Evolutionary conservation across 140 eudicot species (phyloP).

Genomic region (Stevia rebaudiana): DNA sequence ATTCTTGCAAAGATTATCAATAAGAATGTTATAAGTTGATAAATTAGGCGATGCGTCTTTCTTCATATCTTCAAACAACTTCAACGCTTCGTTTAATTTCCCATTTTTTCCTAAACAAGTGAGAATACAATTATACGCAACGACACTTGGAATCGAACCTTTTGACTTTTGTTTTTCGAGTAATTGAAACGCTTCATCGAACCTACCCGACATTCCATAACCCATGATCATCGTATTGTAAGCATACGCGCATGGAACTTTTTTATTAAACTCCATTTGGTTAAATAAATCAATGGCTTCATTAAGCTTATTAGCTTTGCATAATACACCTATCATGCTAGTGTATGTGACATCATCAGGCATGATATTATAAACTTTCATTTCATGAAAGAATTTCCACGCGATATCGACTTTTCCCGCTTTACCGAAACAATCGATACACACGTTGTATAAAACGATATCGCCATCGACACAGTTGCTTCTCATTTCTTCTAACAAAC

Average conservation of each 20-base stretch:
- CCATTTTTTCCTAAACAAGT: constrained; percentile 93
- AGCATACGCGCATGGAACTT: constrained; percentile 90
- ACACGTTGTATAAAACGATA: constrained; percentile 80
- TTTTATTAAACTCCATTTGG: constrained; percentile 55
- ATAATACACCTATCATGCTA: constrained; percentile 88
- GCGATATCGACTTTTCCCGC: constrained; percentile 92
- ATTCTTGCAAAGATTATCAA: constrained; percentile 71
- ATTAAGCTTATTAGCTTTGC: constrained; percentile 61
- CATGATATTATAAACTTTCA: constrained; percentile 49
- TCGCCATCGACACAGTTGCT: constrained; percentile 60
- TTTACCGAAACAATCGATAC: constrained; percentile 86
- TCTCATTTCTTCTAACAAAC: constrained; percentile 79
- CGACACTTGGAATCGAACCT: constrained; percentile 86
- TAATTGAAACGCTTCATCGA: constrained; percentile 68
- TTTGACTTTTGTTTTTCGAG: constrained; percentile 70
- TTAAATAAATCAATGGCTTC: constrained; percentile 83
- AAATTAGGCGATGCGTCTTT: constrained; percentile 75
- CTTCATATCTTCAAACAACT: constrained; percentile 67
- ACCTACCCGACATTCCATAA: constrained; percentile 76
- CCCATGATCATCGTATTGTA: constrained; percentile 96
- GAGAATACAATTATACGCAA: constrained; percentile 75
- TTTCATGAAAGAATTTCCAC: constrained; percentile 96
- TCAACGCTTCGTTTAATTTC: constrained; percentile 55
- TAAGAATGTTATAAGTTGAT: constrained; percentile 67
- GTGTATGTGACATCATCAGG: constrained; percentile 90